phyloP scores from a whole-genome alignment of 164 flowering plant genomes.

The Tetrastigma voinierianum region DNA sequence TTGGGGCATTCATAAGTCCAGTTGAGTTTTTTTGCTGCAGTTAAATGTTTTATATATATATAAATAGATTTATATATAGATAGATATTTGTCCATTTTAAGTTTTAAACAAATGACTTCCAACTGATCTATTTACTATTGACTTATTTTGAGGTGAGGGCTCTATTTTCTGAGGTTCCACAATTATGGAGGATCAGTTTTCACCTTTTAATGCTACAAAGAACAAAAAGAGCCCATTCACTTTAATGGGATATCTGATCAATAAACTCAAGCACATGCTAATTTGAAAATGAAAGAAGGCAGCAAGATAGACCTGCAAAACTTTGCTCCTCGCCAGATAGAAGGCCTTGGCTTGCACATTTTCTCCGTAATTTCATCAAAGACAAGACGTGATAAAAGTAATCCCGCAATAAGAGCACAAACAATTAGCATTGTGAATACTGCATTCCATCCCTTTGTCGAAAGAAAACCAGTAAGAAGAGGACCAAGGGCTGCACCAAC shows the following conservation, averaged over 20 bases:
- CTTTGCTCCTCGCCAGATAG: conserved; percentile 25
- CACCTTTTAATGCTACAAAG: not conserved
- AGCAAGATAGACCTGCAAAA: conserved; percentile 34
- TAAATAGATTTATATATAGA: too few relatives aligned
- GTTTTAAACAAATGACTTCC: not conserved
- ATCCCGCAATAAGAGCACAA: conserved; percentile 71
- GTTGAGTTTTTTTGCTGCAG: too few relatives aligned
- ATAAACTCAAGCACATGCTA: too few relatives aligned
- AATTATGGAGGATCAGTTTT: not conserved
- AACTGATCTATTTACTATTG: not conserved
- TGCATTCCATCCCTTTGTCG: conserved; percentile 71
- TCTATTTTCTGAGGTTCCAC: not conserved
- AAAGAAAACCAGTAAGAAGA: conserved; percentile 77
- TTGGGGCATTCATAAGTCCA: too few relatives aligned
- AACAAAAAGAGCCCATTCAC: not conserved
- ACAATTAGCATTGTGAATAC: conserved; percentile 68
- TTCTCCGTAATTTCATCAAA: conserved; percentile 49
- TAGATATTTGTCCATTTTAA: too few relatives aligned
- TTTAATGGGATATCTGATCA: not conserved
- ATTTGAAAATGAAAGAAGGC: not conserved
- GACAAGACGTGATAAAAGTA: conserved; percentile 62
- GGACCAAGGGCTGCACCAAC: conserved; percentile 90
- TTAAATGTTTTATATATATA: too few relatives aligned
- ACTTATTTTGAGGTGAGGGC: not conserved
- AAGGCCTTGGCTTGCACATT: conserved; percentile 13